phyloP scores from a whole-genome alignment of 2,329 filamentous ascomycete genomes.

The Beauveria sp. region DNA sequence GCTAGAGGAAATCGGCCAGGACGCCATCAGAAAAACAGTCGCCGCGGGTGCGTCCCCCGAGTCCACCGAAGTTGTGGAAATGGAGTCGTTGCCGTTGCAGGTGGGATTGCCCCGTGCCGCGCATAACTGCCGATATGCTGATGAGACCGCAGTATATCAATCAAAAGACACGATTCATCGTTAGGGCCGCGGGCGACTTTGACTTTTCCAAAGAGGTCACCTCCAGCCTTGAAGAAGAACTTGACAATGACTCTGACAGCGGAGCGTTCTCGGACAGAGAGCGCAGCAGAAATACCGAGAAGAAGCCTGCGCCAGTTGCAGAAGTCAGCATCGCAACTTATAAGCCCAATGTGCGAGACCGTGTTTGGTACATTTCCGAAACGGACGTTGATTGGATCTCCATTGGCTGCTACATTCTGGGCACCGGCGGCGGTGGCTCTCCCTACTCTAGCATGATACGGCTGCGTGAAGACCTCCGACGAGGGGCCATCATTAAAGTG shows the following conservation, averaged over 20 bases:
- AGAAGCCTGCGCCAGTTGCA: constrained; percentile 8
- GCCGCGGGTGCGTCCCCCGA: constrained; percentile 35
- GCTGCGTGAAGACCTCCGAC: constrained; percentile 41
- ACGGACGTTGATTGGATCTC: constrained; percentile 50
- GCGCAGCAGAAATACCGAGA: background rate
- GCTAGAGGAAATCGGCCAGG: constrained; percentile 29
- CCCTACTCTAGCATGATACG: constrained; percentile 45
- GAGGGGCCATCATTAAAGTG: constrained; percentile 42
- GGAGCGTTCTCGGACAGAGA: constrained; percentile 18
- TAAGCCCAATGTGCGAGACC: constrained; percentile 39
- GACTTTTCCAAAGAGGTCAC: constrained; percentile 27
- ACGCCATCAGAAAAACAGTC: constrained; percentile 37
- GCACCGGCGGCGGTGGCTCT: constrained; percentile 51
- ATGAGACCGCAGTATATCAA: constrained; percentile 34
- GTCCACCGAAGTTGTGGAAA: constrained; percentile 41
- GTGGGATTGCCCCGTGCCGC: constrained; percentile 19
- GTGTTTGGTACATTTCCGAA: constrained; percentile 50
- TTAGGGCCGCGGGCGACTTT: constrained; percentile 52
- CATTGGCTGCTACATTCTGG: constrained; percentile 53
- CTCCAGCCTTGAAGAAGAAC: background rate
- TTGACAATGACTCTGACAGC: constrained; percentile 11
- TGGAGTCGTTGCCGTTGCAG: constrained; percentile 46
- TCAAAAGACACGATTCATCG: constrained; percentile 48
- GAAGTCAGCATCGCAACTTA: constrained; percentile 34
- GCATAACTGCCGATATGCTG: background rate